Evolutionary conservation across 1,139 yeast species (phyloP), one percentile per base, ranked within the genome.

Genomic region (Kodamaea sp.): DNA sequence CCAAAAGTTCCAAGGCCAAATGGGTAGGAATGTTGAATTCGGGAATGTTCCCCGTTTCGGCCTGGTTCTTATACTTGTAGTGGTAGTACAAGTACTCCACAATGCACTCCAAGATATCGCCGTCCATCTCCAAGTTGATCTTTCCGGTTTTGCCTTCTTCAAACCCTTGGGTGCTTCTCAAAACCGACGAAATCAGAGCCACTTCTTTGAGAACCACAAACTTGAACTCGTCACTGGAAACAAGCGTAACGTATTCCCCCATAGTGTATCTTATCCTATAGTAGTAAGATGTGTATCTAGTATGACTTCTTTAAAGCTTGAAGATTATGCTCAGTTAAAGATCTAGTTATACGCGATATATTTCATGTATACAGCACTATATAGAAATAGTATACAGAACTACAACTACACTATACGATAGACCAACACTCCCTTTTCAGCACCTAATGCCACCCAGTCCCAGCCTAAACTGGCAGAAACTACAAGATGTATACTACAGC

Each of bases 11-110:
- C 46, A 92, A 67, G 0, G 97, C 96, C 75, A 90, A 77, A 49
- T 88, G 97, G 0, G 97, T 92, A 0, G 97, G 97, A 1, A 92
- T 80, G 29, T 84, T 83, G 57, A 92, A 92, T 41, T 86, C 94
- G 0, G 96, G 95, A 8, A 86, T 78, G 32, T 74, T 78, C 0
- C 72, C 75, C 16, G 67, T 64, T 25, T 70, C 78, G 2, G 75
- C 78, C 26, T 66, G 69, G 38, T 80, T 85, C 44, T 70, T 76
- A 53, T 85, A 86, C 50, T 85, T 83, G 46, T 71, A 61, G 49
- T 86, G 80, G 55, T 87, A 90, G 55, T 86, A 82, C 26, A 92
- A 62, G 51, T 92, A 92, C 48, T 92, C 97, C 29, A 88, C 85
- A 14, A 90, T 82, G 53, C 89, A 86, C 45, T 82, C 86, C 30